Base-by-base conservation (phyloP, 805 yeast genomes). In the Metschnikowia santaceciliae region DNA sequence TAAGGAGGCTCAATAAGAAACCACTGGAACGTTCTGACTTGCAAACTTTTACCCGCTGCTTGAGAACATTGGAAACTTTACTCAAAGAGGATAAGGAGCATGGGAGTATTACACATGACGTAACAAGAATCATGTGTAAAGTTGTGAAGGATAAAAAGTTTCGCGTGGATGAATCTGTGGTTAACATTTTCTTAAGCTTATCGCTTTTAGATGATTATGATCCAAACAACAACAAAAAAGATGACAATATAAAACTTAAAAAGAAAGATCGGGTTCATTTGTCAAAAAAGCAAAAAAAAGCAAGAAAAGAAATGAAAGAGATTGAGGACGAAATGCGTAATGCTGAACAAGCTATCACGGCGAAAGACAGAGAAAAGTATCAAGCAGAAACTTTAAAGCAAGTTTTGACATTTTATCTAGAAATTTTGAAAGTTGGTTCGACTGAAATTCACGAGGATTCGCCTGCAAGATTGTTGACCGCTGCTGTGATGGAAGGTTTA, bases 201-300 rank as follows among this genome's bases (percentile, higher is more conserved):
- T 77, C 81, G 22, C 72, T 87, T 17, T 68, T 88, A 48, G 79
- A 77, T 45, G 92, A 86, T 64, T 88, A 85, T 62, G 88, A 84
- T 64, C 92, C 94, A 15, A 63, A 78, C 79, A 62, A 77, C 74
- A 35, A 72, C 72, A 76, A 75, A 42, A 47, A 20, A 20, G 54
- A 50, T 6, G 69, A 70, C 8, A 73, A 68, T 37, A 69, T 71
- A 4, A 86, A 85, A 61, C 48, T 86, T 42, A 83, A 80, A 64
- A 92, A 91, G 74, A 89, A 90, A 66, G 96, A 94, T 66, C 77
- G 97, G 59, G 90, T 89, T 3, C 96, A 91, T 73, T 70, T 92
- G 46, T 84, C 96, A n/a, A 92, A 92, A 66, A 87, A 87, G 67
- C 92, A 92, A 68, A 78, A 88, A 60, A 94, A 94, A 62, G 86